Evolutionary conservation across 2,329 filamentous ascomycete species (phyloP).

Genomic region (Fusarium tjaetaba): DNA sequence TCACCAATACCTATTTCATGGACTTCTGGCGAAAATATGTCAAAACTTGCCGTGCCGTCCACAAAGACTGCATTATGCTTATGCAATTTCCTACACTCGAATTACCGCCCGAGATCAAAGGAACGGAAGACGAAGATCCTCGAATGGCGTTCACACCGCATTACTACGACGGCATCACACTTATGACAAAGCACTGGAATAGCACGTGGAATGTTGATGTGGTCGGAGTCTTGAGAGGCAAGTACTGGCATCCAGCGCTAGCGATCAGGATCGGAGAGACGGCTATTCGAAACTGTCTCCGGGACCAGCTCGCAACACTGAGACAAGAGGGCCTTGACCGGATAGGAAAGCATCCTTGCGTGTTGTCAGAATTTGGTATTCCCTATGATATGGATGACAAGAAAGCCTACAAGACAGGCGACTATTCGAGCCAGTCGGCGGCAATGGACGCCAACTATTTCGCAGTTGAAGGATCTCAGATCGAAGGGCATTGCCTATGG

Average conservation of each 20-base stretch:
- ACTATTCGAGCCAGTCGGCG: slow-evolving; percentile 90
- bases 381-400: slow-evolving; percentile 99
- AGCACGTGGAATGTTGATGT: slow-evolving; percentile 97
- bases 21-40: slow-evolving; percentile 81
- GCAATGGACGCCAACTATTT: slow-evolving; percentile 98
- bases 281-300: slow-evolving; percentile 92
- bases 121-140: slow-evolving; percentile 86
- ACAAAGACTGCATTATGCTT: slow-evolving; percentile 85
- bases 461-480: slow-evolving; percentile 83
- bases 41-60: slow-evolving; percentile 77
- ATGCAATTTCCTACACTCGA: slow-evolving; percentile 94
- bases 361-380: slow-evolving; percentile 96
- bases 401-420: slow-evolving; percentile 92
- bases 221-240: slow-evolving; percentile 87
- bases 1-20: slow-evolving; percentile 93
- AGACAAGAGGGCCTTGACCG: slow-evolving; percentile 87
- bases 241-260: slow-evolving; percentile 88
- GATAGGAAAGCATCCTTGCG: slow-evolving; percentile 86
- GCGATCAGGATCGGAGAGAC: slow-evolving; percentile 93
- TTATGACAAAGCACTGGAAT: slow-evolving; percentile 99
- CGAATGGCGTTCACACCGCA: slow-evolving; percentile 94
- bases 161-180: slow-evolving; percentile 95
- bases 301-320: slow-evolving; percentile 85
- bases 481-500: slow-evolving; percentile 92
- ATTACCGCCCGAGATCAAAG: slow-evolving; percentile 88